Percentiles rank a stretch among this genome's conserved stretches.
phyloP scores from a whole-genome alignment of 441 rosid genomes.

The Gossypium gossypioides region DNA sequence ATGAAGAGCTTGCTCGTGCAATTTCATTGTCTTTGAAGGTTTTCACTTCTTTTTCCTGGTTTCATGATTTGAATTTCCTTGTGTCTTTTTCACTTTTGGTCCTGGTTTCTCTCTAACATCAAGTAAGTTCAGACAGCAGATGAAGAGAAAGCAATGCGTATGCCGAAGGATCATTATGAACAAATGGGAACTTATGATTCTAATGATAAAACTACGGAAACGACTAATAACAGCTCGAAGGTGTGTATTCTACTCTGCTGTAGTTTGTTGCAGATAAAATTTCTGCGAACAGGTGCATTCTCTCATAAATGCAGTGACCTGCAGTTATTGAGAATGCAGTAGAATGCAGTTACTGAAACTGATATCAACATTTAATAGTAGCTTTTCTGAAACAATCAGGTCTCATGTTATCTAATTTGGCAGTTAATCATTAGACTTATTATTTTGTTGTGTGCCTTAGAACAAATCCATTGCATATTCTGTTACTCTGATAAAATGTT shows the following conservation, averaged over 20 bases:
- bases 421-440: background rate
- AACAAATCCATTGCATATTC: conserved; percentile 3
- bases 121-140: conserved; percentile 53
- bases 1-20: conserved; percentile 64
- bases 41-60: conserved; percentile 11
- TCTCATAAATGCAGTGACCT: background rate
- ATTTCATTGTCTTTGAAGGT: conserved; percentile 71
- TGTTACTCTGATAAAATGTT: background rate
- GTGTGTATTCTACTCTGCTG: conserved; percentile 18
- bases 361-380: background rate
- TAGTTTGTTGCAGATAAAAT: background rate
- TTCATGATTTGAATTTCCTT: conserved; percentile 11
- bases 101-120: conserved; percentile 20
- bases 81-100: conserved; percentile 8
- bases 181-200: conserved; percentile 19
- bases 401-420: background rate
- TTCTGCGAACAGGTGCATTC: background rate
- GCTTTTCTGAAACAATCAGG: background rate
- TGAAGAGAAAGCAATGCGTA: conserved; percentile 38
- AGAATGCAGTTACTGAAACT: conserved; percentile 5
- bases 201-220: conserved; percentile 21
- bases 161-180: conserved; percentile 21
- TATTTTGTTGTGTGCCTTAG: conserved; percentile 5
- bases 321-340: background rate
- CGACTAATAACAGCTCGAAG: conserved; percentile 25